These are phyloP conservation scores for Salvia hispanica DNA, from an alignment of 257 asterid species.

Conservation along the genomic window DNA sequence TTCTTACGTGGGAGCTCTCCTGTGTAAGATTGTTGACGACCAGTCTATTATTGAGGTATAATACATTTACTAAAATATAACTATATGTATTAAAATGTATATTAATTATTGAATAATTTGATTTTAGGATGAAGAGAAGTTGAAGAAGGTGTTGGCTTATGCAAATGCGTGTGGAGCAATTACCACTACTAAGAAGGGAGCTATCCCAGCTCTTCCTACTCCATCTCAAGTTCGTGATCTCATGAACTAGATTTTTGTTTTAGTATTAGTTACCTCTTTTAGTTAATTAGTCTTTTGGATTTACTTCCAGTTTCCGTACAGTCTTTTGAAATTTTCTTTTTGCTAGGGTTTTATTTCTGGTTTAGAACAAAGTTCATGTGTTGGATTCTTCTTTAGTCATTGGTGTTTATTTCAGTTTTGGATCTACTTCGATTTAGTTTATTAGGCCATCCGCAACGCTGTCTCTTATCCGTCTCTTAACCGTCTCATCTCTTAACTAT, in stretches of 20 bases:
- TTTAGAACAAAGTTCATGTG: too few species aligned
- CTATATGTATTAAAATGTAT: background rate
- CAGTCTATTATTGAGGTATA: slow-evolving; percentile 39
- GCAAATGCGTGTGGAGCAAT: slow-evolving; percentile 96
- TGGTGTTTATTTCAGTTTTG: too few species aligned
- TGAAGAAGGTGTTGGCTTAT: slow-evolving; percentile 63
- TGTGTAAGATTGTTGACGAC: slow-evolving; percentile 52
- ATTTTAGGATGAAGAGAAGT: slow-evolving; percentile 60
- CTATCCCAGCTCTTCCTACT: slow-evolving; percentile 85
- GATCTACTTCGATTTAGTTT: too few species aligned
- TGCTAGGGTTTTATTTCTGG: too few species aligned
- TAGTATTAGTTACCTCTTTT: too few species aligned
- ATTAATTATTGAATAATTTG: background rate
- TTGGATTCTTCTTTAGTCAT: too few species aligned
- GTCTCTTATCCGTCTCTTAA: too few species aligned
- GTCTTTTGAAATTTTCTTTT: too few species aligned
- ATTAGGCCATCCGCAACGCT: too few species aligned
- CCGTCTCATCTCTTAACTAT: too few species aligned
- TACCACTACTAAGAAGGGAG: slow-evolving; percentile 91
- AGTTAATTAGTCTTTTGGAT: too few species aligned
- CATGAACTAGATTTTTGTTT: slow-evolving; percentile 20
- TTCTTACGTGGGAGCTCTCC: slow-evolving; percentile 36
- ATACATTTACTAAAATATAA: background rate
- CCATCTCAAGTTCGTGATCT: slow-evolving; percentile 52
- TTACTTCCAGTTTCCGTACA: too few species aligned